Percentiles rank a stretch among this genome's conserved stretches.
These are phyloP conservation scores for Debaryomycetaceae sp. DNA, from an alignment of 1,139 yeast species.

Conservation along the genomic window DNA sequence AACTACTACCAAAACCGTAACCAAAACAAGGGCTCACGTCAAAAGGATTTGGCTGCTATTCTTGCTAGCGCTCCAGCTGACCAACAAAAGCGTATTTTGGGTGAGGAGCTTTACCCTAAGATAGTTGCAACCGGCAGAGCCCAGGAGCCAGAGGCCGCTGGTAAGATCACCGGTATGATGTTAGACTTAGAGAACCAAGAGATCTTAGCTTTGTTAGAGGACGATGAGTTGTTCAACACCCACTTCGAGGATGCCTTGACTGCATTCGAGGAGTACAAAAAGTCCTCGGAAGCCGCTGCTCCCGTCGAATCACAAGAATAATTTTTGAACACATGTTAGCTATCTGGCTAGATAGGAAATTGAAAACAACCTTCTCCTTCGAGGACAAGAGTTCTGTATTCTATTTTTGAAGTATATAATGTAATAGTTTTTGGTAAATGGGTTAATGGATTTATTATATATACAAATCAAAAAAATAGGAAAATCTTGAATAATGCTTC, in stretches of 20 bases:
- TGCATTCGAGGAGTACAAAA: conserved; percentile 86
- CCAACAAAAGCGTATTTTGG: conserved; percentile 94
- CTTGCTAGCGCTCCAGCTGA: conserved; percentile 70
- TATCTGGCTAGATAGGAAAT: not conserved
- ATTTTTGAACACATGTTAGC: conserved; percentile 4
- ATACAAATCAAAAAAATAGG: conserved; percentile 20
- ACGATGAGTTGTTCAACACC: conserved; percentile 83
- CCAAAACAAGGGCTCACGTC: conserved; percentile 32
- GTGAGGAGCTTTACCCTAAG: conserved; percentile 97
- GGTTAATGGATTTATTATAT: conserved; percentile 31
- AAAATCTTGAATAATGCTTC: conserved; percentile 12
- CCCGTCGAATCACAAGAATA: conserved; percentile 21
- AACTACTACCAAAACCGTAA: conserved; percentile 45
- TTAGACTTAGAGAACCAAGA: conserved; percentile 93
- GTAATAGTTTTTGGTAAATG: conserved; percentile 24
- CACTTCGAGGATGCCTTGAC: conserved; percentile 94
- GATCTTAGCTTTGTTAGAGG: conserved; percentile 83
- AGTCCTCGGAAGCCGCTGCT: conserved; percentile 34
- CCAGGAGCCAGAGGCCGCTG: conserved; percentile 91
- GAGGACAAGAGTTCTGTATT: conserved; percentile 9
- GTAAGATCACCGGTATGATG: conserved; percentile 99
- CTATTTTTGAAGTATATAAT: conserved; percentile 23
- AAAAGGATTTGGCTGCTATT: conserved; percentile 53
- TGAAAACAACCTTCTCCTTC: not conserved
- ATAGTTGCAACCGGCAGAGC: conserved; percentile 86